Base-by-base conservation (phyloP, 108 stramenopile genomes). In the Nitzschia sp. region DNA sequence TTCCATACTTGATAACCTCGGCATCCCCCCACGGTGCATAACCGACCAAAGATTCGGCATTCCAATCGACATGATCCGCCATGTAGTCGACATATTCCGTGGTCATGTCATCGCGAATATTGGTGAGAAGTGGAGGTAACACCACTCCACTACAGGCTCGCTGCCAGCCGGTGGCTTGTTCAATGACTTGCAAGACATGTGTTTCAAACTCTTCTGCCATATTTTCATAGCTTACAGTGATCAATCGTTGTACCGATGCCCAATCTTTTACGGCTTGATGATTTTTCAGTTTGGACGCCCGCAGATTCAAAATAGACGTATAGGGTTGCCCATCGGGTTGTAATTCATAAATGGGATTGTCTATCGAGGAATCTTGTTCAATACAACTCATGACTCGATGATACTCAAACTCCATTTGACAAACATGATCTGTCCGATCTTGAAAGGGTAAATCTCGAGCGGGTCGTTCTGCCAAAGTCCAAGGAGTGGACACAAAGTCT, bases 271-370 rank as follows among this genome's bases (percentile, higher is more conserved):
- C 59, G 2, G n/a, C 23, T 0, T 49, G 47, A 59, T 76, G 78
- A 70, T 88, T 83, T 23, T 46, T 46, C 30, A 88, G 70, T 69
- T 88, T 88, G 46, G 82, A 84, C 11, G 80, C 73, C 42, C 87
- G 70, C 1, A 88, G 68, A 9, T 83, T 68, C 28, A 88, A 42
- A 33, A 77, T 55, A 17, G 63, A 66, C 8, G 8, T 8, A 59
- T 53, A 77, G 2, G 70, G 60, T 31, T 15, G 61, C 19, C 68
- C 68, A 33, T 63, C 75, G 13, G 36, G 56, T 30, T 67, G 15
- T 0, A 76, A 38, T 56, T 77, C 76, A 56, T 77, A 77, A 15
- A 77, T 59, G 2, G 76, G 55, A 65, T 70, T 63, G n/a, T 57
- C 59, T n/a, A 35, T 21, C 23, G 35, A 54, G 68, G 26, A 68